Percentiles rank a stretch among this genome's conserved stretches.
These are phyloP conservation scores for Margaritispora aquatica DNA, from an alignment of 495 filamentous ascomycete species.

Conservation along the genomic window DNA sequence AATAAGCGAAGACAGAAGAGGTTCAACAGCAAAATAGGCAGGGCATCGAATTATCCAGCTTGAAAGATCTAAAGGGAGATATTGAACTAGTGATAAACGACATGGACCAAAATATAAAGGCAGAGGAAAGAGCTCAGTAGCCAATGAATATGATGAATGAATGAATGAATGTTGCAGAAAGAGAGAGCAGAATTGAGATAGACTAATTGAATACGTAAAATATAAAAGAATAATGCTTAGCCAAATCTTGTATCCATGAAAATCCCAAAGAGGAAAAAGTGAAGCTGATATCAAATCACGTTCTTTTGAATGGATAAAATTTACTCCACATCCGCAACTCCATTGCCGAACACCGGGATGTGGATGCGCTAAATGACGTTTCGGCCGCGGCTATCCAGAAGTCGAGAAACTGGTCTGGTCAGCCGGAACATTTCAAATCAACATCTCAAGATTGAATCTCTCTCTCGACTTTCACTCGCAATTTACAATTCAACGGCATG, in stretches of 20 bases:
- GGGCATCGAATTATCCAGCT: no score
- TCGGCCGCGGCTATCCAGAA: constrained; percentile 11
- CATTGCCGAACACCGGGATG: constrained; percentile 16
- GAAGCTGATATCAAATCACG: neutral
- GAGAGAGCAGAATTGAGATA: no score
- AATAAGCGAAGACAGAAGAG: no score
- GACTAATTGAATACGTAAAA: neutral
- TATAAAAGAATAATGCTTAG: neutral
- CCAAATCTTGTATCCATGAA: no score
- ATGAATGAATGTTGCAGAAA: no score
- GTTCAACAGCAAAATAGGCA: no score
- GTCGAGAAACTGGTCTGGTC: neutral
- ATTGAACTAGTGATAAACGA: no score
- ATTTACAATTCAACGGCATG: constrained; percentile 6
- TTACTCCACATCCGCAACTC: neutral
- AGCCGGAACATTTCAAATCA: neutral
- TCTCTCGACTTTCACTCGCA: neutral
- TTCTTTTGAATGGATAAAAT: neutral
- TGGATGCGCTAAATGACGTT: constrained; percentile 19
- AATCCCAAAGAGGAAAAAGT: neutral
- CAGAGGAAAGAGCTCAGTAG: no score
- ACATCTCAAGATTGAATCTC: neutral
- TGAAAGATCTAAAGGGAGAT: no score
- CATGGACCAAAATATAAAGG: no score
- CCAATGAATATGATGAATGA: no score